Evolutionary conservation across 805 yeast species (phyloP).

Genomic region (Metschnikowia similis): DNA sequence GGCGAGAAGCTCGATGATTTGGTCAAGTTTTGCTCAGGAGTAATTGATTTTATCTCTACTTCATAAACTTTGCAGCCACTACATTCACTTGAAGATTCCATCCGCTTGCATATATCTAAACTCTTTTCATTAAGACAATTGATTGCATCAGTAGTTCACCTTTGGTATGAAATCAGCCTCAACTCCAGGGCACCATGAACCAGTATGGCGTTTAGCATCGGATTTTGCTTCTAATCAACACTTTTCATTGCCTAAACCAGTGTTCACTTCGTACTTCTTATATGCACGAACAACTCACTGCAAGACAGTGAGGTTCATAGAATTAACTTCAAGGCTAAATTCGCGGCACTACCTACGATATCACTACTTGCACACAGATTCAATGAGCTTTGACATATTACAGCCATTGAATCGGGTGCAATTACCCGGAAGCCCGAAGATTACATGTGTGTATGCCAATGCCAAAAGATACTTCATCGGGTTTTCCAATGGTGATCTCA

Average conservation of each 20-base stretch:
- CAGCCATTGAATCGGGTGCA: slow-evolving; percentile 34
- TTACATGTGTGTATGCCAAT: slow-evolving; percentile 23
- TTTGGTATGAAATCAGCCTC: too few species aligned
- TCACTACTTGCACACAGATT: background rate
- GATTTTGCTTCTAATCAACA: too few species aligned
- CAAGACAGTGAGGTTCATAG: too few species aligned
- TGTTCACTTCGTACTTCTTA: too few species aligned
- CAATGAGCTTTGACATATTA: slow-evolving; percentile 37
- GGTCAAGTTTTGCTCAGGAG: slow-evolving; percentile 78
- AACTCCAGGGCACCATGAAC: too few species aligned
- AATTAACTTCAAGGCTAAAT: background rate
- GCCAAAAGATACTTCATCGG: slow-evolving; percentile 27
- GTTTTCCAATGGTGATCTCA: slow-evolving; percentile 32
- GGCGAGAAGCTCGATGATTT: slow-evolving; percentile 57
- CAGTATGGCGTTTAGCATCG: too few species aligned
- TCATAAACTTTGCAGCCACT: background rate
- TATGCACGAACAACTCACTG: background rate
- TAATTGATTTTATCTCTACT: slow-evolving; percentile 50
- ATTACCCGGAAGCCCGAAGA: slow-evolving; percentile 20
- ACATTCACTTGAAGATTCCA: background rate
- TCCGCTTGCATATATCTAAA: background rate
- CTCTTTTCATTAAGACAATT: background rate
- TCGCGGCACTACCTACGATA: background rate
- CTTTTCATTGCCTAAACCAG: too few species aligned
- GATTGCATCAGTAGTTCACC: background rate